A percentile compares a stretch with the other conserved stretches of the same genome.
phyloP scores from a whole-genome alignment of 2,329 filamentous ascomycete species.

The Metarhizium sp. region DNA sequence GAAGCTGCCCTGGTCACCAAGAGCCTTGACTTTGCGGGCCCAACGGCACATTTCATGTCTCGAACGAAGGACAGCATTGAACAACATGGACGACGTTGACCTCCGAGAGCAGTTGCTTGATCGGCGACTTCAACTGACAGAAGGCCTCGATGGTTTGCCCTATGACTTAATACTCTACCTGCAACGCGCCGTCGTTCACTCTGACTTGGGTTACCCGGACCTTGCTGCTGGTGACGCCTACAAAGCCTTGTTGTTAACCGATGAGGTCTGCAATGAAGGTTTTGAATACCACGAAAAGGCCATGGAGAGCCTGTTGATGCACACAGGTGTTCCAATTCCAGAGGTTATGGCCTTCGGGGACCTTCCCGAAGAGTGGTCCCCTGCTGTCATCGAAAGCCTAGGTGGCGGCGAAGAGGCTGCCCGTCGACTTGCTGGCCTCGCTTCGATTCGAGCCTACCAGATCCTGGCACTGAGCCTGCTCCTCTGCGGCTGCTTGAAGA shows the following conservation, averaged over 20 bases:
- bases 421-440: conserved; percentile 34
- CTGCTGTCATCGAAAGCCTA: conserved; percentile 21
- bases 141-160: conserved; percentile 39
- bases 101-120: conserved; percentile 37
- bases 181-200: conserved; percentile 61
- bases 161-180: conserved; percentile 58
- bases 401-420: conserved; percentile 23
- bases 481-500: conserved; percentile 59
- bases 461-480: conserved; percentile 48
- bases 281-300: conserved; percentile 75
- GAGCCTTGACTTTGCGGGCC: neutral
- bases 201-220: conserved; percentile 75
- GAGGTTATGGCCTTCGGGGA: conserved; percentile 37
- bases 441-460: conserved; percentile 50
- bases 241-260: conserved; percentile 74
- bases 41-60: neutral
- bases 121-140: conserved; percentile 47
- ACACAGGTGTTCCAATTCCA: conserved; percentile 25
- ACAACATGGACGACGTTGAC: conserved; percentile 23
- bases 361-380: conserved; percentile 25
- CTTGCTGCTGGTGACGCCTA: conserved; percentile 86
- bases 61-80: neutral
- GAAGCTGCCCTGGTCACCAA: neutral
- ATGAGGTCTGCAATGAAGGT: conserved; percentile 68
- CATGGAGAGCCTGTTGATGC: conserved; percentile 36